phyloP scores from a whole-genome alignment of 176 grass and related monocot species.

The Triticum urartu region DNA sequence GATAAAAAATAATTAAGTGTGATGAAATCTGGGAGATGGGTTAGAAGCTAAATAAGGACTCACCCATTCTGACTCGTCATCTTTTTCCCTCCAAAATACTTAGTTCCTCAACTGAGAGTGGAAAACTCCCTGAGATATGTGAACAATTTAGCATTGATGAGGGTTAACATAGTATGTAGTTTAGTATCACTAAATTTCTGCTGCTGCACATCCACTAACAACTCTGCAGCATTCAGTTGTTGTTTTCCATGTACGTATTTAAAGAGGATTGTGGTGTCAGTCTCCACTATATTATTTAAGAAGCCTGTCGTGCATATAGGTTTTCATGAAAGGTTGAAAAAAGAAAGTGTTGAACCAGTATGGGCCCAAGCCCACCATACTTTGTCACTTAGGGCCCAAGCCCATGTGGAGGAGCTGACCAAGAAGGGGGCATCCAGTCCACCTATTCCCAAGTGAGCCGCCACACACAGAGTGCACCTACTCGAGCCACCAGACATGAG shows the following conservation, averaged over 20 bases:
- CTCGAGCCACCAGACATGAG: no score
- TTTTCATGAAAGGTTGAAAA: not conserved
- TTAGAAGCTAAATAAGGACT: slow-evolving; percentile 26
- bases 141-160: not conserved
- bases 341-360: not conserved
- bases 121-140: slow-evolving; percentile 44
- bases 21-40: not conserved
- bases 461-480: no score
- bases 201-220: slow-evolving; percentile 23
- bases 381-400: no score
- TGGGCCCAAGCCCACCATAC: no score
- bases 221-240: not conserved
- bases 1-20: not conserved
- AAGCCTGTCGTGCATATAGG: not conserved
- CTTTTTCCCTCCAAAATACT: slow-evolving; percentile 82
- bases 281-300: slow-evolving; percentile 11
- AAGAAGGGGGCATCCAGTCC: no score
- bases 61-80: slow-evolving; percentile 97
- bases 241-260: not conserved
- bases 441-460: no score
- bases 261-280: not conserved
- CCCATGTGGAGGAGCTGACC: no score
- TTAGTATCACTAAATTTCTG: not conserved
- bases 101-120: slow-evolving; percentile 54
- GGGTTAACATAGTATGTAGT: not conserved